phyloP scores from a whole-genome alignment of 2,329 filamentous ascomycete species.

The Diatrype stigma region DNA sequence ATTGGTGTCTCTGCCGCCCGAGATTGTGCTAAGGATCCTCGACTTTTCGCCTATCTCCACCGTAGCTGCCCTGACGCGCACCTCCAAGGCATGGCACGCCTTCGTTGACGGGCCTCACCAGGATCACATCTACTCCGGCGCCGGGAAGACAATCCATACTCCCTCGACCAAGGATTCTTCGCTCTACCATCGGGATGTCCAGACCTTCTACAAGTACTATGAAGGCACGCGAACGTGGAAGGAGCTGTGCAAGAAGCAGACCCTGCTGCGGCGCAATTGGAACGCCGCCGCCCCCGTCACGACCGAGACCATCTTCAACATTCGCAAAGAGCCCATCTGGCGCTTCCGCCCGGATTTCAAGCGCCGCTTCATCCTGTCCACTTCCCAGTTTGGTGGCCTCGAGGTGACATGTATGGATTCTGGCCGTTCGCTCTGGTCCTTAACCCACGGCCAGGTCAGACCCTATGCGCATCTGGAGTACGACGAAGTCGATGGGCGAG shows the following conservation, averaged over 20 bases:
- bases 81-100: conserved; percentile 13
- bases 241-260: conserved; percentile 38
- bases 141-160: conserved; percentile 2
- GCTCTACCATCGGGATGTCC: neutral
- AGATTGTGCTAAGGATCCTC: conserved; percentile 18
- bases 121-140: conserved; percentile 14
- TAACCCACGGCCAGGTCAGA: conserved; percentile 29
- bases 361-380: conserved; percentile 40
- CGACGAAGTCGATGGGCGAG: conserved; percentile 27
- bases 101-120: conserved; percentile 17
- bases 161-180: neutral
- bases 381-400: conserved; percentile 39
- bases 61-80: conserved; percentile 9
- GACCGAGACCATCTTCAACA: conserved; percentile 35
- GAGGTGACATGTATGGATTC: conserved; percentile 43
- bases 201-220: conserved; percentile 30
- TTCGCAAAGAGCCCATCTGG: conserved; percentile 38
- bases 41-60: conserved; percentile 11
- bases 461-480: conserved; percentile 44
- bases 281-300: conserved; percentile 25
- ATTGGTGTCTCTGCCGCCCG: conserved; percentile 12
- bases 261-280: conserved; percentile 36
- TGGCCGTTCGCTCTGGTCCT: conserved; percentile 33
- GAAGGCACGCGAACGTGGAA: conserved; percentile 36
- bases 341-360: conserved; percentile 42